phyloP scores from a whole-genome alignment of 352 stramenopile genomes.

The Globisporangium apiculatum region DNA sequence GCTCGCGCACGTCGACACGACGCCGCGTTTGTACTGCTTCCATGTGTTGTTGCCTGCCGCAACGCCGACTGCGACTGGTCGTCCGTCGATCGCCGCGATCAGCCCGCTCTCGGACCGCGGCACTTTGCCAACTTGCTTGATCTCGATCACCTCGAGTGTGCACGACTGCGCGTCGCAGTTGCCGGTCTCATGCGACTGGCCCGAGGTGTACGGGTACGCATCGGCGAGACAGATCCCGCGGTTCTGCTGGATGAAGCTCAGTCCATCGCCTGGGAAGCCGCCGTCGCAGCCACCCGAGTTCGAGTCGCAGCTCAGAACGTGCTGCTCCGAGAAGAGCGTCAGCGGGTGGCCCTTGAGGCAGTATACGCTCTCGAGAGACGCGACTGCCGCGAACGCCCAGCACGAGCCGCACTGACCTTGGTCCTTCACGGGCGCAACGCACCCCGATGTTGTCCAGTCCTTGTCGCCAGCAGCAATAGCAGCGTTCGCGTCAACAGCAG shows the following conservation, averaged over 20 bases:
- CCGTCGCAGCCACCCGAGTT: constrained; percentile 86
- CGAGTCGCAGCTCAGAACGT: constrained; percentile 89
- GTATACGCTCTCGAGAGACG: constrained; percentile 87
- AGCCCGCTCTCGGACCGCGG: constrained; percentile 80
- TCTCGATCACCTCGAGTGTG: constrained; percentile 21
- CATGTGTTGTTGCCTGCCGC: constrained; percentile 93
- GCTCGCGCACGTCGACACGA: constrained; percentile 78
- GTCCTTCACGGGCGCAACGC: constrained; percentile 87
- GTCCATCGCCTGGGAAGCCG: constrained; percentile 83
- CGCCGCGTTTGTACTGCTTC: constrained; percentile 96
- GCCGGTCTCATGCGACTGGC: constrained; percentile 20
- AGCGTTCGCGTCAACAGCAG: constrained; percentile 24
- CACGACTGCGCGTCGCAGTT: constrained; percentile 31
- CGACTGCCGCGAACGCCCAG: constrained; percentile 95
- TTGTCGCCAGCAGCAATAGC: constrained; percentile 15
- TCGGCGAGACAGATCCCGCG: constrained; percentile 75
- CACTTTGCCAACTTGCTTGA: constrained; percentile 42
- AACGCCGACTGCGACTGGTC: constrained; percentile 93
- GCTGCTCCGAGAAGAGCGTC: constrained; percentile 88
- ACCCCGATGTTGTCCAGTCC: constrained; percentile 62
- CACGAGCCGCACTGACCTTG: constrained; percentile 97
- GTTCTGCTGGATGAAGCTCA: constrained; percentile 80
- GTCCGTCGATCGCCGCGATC: constrained; percentile 78
- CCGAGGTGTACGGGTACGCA: constrained; percentile 80
- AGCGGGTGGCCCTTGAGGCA: constrained; percentile 72